Evolutionary conservation across 163 green algal species (phyloP), one percentile per base, ranked within the genome.

Genomic region (Coccomyxa subellipsoidea): DNA sequence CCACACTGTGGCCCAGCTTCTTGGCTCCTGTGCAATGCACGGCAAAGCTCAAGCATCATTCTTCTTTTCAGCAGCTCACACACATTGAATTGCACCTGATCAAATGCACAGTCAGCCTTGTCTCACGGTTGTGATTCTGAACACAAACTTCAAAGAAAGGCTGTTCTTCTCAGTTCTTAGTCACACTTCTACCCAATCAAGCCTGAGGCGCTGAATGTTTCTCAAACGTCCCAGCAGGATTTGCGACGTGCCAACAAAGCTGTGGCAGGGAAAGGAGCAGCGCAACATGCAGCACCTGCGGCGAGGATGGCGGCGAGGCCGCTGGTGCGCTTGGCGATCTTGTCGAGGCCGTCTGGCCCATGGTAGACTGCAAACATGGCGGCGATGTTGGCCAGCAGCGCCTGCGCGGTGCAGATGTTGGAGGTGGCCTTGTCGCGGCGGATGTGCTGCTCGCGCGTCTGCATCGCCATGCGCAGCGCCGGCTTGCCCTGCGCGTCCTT

Each of bases 391-490:
- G 97, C 96, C 80, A 99, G 90, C 72, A 99, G 91, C 25, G 96
- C 96, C 94, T 98, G 83, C 38, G 97, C 97, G 7, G 97, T 99
- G 90, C 97, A 99, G 89, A 99, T 99, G 94, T 99, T 99, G 87
- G 90, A 97, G 71, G 97, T 99, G 40, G 97, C 97, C 92, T 99
- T 99, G 92, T 99, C 97, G 27, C 97, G 91, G 76, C 97, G 90
- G 89, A 99, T 99, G 92, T 99, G 97, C 93, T 99, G 97, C 93
- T 99, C 97, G 36, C 97, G 91, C 53, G 97, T 99, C 92, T 99
- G 92, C 95, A 99, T 99, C 39, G 97, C 97, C 97, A 99, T 99
- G 83, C 97, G 94, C 87, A 99, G 90, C 25, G 95, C 94, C 38
- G 93, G 94, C 81, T 94, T 91, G 83, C 96, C 96, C 29, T 90